Conservation (phyloP, 2,329 filamentous ascomycete genomes). For the Phialophora tarda region DNA sequence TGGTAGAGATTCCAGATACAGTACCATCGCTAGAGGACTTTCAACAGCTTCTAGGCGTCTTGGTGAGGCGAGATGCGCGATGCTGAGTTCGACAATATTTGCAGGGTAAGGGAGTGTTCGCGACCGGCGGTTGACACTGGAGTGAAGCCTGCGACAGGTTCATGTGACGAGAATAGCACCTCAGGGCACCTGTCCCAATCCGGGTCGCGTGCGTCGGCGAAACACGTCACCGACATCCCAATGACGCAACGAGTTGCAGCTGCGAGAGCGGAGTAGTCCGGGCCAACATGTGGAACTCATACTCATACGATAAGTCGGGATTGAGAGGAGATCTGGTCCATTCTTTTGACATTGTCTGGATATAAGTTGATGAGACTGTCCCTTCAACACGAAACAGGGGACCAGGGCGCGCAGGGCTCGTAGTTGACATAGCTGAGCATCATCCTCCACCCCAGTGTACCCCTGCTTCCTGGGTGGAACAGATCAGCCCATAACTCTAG, state of each 20-base stretch:
- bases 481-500: background rate
- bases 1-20: conserved; percentile 42
- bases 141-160: background rate
- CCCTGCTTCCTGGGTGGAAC: background rate
- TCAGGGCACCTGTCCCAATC: background rate
- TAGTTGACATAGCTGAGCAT: background rate
- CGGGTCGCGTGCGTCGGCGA: conserved; percentile 5
- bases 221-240: background rate
- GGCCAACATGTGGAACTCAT: background rate
- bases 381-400: background rate
- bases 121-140: background rate
- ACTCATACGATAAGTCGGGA: background rate
- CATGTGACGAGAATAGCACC: conserved; percentile 3
- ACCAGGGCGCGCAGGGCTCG: background rate
- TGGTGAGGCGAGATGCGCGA: background rate
- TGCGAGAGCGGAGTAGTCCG: background rate
- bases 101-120: background rate
- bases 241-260: background rate
- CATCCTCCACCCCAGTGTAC: background rate
- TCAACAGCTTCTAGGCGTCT: background rate
- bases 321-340: background rate
- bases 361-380: background rate
- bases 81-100: background rate
- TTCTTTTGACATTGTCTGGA: background rate
- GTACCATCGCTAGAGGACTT: conserved; percentile 15